phyloP scores from a whole-genome alignment of 257 asterid genomes.

The Solanum piurae region DNA sequence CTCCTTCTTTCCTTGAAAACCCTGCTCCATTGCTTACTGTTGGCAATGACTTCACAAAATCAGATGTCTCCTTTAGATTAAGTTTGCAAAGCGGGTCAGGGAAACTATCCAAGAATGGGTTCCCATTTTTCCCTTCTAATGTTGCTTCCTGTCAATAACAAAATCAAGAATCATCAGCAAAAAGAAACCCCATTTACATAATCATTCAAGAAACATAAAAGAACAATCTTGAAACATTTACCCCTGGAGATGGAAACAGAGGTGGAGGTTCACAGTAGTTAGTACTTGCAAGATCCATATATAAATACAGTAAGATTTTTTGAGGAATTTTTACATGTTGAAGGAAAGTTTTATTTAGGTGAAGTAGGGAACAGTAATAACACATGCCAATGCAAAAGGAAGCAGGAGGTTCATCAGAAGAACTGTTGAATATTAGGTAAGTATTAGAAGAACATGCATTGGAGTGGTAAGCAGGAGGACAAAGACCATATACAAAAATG shows the following conservation, averaged over 20 bases:
- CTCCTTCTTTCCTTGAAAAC: slow-evolving; percentile 24
- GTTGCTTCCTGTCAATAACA: slow-evolving; percentile 32
- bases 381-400: neutral
- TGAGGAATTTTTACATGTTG: neutral
- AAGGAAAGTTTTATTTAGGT: neutral
- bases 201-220: neutral
- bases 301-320: slow-evolving; percentile 1
- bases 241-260: slow-evolving; percentile 49
- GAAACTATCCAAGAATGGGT: slow-evolving; percentile 49
- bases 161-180: neutral
- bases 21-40: slow-evolving; percentile 18
- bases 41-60: slow-evolving; percentile 72
- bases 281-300: slow-evolving; percentile 45
- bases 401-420: neutral
- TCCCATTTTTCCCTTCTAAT: slow-evolving; percentile 32
- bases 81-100: slow-evolving; percentile 73
- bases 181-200: neutral
- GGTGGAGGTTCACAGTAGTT: slow-evolving; percentile 38
- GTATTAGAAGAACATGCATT: neutral
- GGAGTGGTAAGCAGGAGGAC: neutral
- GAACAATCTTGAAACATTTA: neutral
- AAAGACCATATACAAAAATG: neutral
- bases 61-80: slow-evolving; percentile 78
- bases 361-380: neutral
- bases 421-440: neutral